Conservation (phyloP, 345 rosid genomes). For the Cochlearia excelsa region DNA sequence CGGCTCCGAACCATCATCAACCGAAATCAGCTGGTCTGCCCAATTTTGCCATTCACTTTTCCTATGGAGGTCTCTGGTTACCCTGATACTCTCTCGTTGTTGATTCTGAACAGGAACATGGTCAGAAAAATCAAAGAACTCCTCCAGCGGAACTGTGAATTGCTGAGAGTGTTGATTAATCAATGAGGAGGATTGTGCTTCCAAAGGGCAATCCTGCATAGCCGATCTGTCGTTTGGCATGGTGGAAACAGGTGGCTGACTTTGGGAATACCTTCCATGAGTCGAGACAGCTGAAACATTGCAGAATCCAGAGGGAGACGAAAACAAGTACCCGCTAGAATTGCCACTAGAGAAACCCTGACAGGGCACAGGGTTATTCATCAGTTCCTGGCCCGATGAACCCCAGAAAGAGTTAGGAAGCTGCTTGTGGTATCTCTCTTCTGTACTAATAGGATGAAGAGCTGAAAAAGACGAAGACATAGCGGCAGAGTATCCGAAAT, state of each 20-base stretch:
- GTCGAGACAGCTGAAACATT: slow-evolving; percentile 31
- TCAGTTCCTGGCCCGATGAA: slow-evolving; percentile 45
- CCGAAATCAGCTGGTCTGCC: slow-evolving; percentile 67
- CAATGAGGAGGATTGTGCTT: slow-evolving; percentile 37
- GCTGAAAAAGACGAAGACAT: slow-evolving; percentile 53
- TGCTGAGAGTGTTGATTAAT: slow-evolving; percentile 41
- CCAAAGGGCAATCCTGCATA: slow-evolving; percentile 38
- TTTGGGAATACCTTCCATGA: slow-evolving; percentile 27
- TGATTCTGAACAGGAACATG: slow-evolving; percentile 40
- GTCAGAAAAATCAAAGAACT: slow-evolving; percentile 49
- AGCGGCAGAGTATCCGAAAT: slow-evolving; percentile 30
- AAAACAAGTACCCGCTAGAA: slow-evolving; percentile 27
- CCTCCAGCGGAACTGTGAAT: slow-evolving; percentile 53
- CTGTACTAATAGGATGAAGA: slow-evolving; percentile 35
- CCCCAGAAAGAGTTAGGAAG: slow-evolving; percentile 43
- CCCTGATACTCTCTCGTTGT: slow-evolving; percentile 40
- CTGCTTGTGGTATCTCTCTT: slow-evolving; percentile 42
- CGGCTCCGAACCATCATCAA: slow-evolving; percentile 53
- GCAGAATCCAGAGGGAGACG: slow-evolving; percentile 34
- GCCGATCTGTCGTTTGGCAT: slow-evolving; percentile 14
- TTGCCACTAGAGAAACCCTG: slow-evolving; percentile 38
- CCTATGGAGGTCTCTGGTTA: slow-evolving; percentile 40
- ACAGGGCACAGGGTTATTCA: slow-evolving; percentile 40
- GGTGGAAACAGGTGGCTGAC: slow-evolving; percentile 22
- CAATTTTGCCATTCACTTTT: slow-evolving; percentile 61